These are phyloP conservation scores for Botrytis aclada DNA, from an alignment of 2,329 filamentous ascomycete genomes.

Conservation along the genomic window DNA sequence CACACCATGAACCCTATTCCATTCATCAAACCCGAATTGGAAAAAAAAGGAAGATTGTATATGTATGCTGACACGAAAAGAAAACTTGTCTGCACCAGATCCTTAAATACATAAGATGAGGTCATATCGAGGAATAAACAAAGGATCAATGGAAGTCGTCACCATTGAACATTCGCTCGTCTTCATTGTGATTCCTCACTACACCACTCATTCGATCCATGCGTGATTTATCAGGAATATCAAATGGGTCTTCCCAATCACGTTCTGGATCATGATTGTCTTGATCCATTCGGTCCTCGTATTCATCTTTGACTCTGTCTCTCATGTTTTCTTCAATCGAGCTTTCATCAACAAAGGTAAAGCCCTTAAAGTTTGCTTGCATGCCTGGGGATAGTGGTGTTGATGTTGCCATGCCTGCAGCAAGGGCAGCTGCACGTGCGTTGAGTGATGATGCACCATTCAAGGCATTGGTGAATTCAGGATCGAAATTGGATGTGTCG, in stretches of 20 bases:
- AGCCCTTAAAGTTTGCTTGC: slow-evolving; percentile 97
- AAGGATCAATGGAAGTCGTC: slow-evolving; percentile 62
- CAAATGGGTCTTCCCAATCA: slow-evolving; percentile 41
- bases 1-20: not conserved
- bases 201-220: slow-evolving; percentile 63
- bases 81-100: not conserved
- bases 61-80: slow-evolving; percentile 6
- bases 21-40: not conserved
- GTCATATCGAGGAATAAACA: slow-evolving; percentile 1
- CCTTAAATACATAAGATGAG: slow-evolving; percentile 17
- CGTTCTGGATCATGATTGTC: slow-evolving; percentile 47
- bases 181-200: slow-evolving; percentile 55
- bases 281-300: slow-evolving; percentile 59
- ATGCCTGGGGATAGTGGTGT: slow-evolving; percentile 93
- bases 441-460: slow-evolving; percentile 86
- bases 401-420: slow-evolving; percentile 80
- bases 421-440: slow-evolving; percentile 81
- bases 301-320: slow-evolving; percentile 48
- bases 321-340: slow-evolving; percentile 84
- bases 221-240: slow-evolving; percentile 45
- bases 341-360: slow-evolving; percentile 98
- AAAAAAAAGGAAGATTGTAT: slow-evolving; percentile 10
- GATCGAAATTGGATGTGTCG: slow-evolving; percentile 97
- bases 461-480: slow-evolving; percentile 94
- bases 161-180: slow-evolving; percentile 58